These are phyloP conservation scores for Cryptococcus jaspeensis DNA, from an alignment of 1,284 basidiomycete species.

Conservation along the genomic window DNA sequence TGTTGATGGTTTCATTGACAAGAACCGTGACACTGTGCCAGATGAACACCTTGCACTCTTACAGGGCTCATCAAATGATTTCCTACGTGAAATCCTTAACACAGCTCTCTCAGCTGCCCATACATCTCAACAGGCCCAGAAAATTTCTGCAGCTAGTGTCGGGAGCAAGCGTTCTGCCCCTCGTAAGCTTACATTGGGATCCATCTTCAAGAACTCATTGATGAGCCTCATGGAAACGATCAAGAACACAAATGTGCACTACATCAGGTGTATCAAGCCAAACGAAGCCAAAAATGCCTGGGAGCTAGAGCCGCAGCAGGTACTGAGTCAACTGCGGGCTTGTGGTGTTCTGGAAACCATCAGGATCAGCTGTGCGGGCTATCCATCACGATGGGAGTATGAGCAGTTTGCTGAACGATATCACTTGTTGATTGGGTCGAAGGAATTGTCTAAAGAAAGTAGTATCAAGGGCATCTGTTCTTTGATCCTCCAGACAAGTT, in stretches of 20 bases:
- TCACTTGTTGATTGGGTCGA: slow-evolving; percentile 90
- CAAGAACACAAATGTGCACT: slow-evolving; percentile 96
- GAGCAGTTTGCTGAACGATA: slow-evolving; percentile 99
- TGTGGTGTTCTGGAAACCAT: slow-evolving; percentile 99
- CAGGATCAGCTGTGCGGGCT: slow-evolving; percentile 97
- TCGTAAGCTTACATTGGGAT: slow-evolving; percentile 94
- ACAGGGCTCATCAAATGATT: slow-evolving; percentile 79
- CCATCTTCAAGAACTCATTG: slow-evolving; percentile 95
- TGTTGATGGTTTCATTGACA: slow-evolving; percentile 96
- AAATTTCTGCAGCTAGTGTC: slow-evolving; percentile 20
- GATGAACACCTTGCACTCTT: slow-evolving; percentile 94
- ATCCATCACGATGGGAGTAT: slow-evolving; percentile 98
- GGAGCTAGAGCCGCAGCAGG: slow-evolving; percentile 95
- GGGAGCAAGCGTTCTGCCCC: slow-evolving; percentile 57
- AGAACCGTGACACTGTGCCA: slow-evolving; percentile 97
- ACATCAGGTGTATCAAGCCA: slow-evolving; percentile 99
- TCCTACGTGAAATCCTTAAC: slow-evolving; percentile 93
- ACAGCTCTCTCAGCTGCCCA: slow-evolving; percentile 70
- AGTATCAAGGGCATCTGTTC: slow-evolving; percentile 81
- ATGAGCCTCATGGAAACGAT: slow-evolving; percentile 96
- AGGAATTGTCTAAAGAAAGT: slow-evolving; percentile 70
- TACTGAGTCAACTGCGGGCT: slow-evolving; percentile 89
- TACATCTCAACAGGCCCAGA: slow-evolving; percentile 41
- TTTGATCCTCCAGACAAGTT: slow-evolving; percentile 78
- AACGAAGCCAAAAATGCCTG: slow-evolving; percentile 96